Conservation (phyloP, 768 basidiomycete genomes). For the Hypholoma fasciculare region DNA sequence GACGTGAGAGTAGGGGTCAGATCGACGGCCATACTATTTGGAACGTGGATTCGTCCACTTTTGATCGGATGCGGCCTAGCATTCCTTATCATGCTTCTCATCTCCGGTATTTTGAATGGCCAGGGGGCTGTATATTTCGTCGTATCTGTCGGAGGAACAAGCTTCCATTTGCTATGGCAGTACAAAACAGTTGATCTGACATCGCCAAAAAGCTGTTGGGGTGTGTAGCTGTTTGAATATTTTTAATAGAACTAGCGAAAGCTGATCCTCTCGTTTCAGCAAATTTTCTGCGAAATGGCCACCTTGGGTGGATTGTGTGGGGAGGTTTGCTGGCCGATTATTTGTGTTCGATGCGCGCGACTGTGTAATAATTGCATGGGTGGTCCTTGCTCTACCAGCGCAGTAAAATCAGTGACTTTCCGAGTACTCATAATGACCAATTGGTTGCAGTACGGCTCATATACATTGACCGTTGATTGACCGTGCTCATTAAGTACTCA, state of each 20-base stretch:
- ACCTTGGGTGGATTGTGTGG: conserved; percentile 49
- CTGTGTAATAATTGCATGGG: not conserved
- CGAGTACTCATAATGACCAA: no score
- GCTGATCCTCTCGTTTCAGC: conserved; percentile 21
- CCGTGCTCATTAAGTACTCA: not conserved
- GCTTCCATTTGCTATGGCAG: conserved; percentile 47
- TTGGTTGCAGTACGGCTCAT: no score
- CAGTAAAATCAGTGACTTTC: not conserved
- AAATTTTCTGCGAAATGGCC: conserved; percentile 46
- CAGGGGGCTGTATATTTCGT: conserved; percentile 48
- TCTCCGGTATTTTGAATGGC: conserved; percentile 51
- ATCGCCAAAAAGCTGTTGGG: conserved; percentile 45
- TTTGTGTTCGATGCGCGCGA: not conserved
- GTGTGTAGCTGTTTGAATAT: conserved; percentile 24
- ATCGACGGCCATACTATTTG: conserved; percentile 76
- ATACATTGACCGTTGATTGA: no score
- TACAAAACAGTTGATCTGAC: conserved; percentile 43
- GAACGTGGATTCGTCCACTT: conserved; percentile 54
- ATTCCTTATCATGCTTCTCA: conserved; percentile 53
- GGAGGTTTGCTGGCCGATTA: conserved; percentile 42
- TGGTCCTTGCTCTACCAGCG: not conserved
- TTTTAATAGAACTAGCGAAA: not conserved
- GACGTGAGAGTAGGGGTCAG: conserved; percentile 72
- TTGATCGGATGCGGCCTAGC: conserved; percentile 48
- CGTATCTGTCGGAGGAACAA: conserved; percentile 46